A percentile compares a stretch with the other conserved stretches of the same genome.
Evolutionary conservation across 2,329 filamentous ascomycete genomes (phyloP).

Genomic region (Fusarium longipes): DNA sequence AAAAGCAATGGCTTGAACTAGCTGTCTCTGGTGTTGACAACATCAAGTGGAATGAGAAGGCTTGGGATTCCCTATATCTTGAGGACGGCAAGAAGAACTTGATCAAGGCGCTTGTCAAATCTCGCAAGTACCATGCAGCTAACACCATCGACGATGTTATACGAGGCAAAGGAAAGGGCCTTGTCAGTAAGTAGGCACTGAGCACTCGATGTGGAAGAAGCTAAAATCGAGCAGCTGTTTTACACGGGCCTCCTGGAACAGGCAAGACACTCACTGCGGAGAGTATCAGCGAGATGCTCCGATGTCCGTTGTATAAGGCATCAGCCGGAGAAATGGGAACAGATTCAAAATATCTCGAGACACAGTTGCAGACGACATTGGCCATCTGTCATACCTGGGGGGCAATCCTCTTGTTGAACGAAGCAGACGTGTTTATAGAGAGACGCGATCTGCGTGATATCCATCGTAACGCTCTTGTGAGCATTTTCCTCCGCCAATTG

Average conservation of each 20-base stretch:
- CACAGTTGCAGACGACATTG: slow-evolving; percentile 83
- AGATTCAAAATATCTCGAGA: slow-evolving; percentile 77
- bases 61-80: slow-evolving; percentile 85
- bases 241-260: slow-evolving; percentile 87
- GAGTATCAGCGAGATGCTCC: slow-evolving; percentile 84
- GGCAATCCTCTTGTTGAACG: slow-evolving; percentile 85
- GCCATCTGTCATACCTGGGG: slow-evolving; percentile 90
- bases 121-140: slow-evolving; percentile 83
- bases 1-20: slow-evolving; percentile 93
- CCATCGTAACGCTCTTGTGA: slow-evolving; percentile 85
- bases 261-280: slow-evolving; percentile 92
- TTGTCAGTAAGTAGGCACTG: slow-evolving; percentile 66
- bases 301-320: slow-evolving; percentile 85
- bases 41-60: slow-evolving; percentile 85
- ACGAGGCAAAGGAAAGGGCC: slow-evolving; percentile 85
- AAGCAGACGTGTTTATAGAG: slow-evolving; percentile 87
- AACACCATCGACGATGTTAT: slow-evolving; percentile 87
- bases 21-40: slow-evolving; percentile 81
- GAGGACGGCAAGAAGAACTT: slow-evolving; percentile 70
- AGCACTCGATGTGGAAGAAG: background rate
- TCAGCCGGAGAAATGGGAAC: slow-evolving; percentile 85
- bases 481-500: slow-evolving; percentile 85
- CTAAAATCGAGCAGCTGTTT: slow-evolving; percentile 63
- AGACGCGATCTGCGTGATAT: slow-evolving; percentile 85
- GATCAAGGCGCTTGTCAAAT: slow-evolving; percentile 81